Conservation (phyloP, 805 yeast species). For the Barnettozyma siamensis region DNA sequence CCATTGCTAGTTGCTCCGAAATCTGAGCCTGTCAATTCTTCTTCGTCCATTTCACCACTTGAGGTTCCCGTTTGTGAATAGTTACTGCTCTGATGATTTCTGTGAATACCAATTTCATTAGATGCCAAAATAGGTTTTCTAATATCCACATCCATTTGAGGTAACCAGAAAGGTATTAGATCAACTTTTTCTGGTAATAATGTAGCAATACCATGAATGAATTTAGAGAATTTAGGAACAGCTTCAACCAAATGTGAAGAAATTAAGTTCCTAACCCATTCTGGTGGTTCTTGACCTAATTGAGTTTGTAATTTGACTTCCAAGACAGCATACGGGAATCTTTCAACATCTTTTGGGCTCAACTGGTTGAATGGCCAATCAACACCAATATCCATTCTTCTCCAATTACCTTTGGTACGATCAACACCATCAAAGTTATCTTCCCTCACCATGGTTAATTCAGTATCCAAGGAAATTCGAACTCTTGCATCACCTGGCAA, state of each 20-base stretch:
- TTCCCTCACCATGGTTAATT: constrained; percentile 94
- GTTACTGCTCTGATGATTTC: constrained; percentile 9
- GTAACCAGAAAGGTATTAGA: constrained; percentile 93
- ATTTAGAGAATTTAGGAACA: constrained; percentile 95
- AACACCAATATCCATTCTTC: constrained; percentile 97
- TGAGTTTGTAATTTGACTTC: constrained; percentile 98
- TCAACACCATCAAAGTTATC: constrained; percentile 92
- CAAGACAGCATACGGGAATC: constrained; percentile 95
- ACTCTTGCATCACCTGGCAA: constrained; percentile 99
- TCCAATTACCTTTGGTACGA: constrained; percentile 92
- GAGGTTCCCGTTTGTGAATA: constrained; percentile 27
- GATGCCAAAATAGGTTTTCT: constrained; percentile 62
- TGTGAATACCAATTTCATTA: constrained; percentile 28
- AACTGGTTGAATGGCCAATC: constrained; percentile 92
- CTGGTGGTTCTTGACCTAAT: constrained; percentile 97
- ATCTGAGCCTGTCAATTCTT: constrained; percentile 47
- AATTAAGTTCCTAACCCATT: constrained; percentile 92
- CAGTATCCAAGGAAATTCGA: constrained; percentile 96
- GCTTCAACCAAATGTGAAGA: constrained; percentile 94
- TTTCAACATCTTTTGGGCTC: constrained; percentile 76
- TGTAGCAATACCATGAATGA: constrained; percentile 95
- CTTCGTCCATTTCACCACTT: constrained; percentile 64
- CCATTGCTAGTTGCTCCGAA: constrained; percentile 34
- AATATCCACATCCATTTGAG: constrained; percentile 95
- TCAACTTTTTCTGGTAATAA: constrained; percentile 77